These are phyloP conservation scores for Nakazawaea pomicola DNA, from an alignment of 805 yeast species.

Conservation along the genomic window DNA sequence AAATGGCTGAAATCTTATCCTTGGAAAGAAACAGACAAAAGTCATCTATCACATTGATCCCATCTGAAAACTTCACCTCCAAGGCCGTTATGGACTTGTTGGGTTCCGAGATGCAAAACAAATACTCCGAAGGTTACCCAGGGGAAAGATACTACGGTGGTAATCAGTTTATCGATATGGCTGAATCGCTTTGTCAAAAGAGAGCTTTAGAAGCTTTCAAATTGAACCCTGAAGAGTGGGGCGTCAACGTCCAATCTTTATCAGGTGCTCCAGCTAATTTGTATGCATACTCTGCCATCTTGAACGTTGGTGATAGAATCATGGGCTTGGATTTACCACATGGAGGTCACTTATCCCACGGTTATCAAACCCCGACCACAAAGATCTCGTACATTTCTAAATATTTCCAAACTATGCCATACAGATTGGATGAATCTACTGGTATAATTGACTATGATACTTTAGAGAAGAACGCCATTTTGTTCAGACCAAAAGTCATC, in stretches of 20 bases:
- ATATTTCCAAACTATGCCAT: constrained; percentile 97
- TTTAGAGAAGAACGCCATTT: constrained; percentile 72
- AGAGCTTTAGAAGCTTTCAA: constrained; percentile 85
- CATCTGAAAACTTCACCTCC: constrained; percentile 95
- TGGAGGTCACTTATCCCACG: constrained; percentile 97
- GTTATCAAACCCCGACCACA: constrained; percentile 86
- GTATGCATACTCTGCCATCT: constrained; percentile 83
- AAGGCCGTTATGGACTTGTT: constrained; percentile 90
- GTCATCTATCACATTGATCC: constrained; percentile 87
- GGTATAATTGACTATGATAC: constrained; percentile 91
- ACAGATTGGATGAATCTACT: constrained; percentile 78
- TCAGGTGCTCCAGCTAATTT: constrained; percentile 97
- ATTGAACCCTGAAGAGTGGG: constrained; percentile 82
- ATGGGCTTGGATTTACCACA: constrained; percentile 98
- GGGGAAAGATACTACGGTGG: constrained; percentile 99
- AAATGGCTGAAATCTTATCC: constrained; percentile 71
- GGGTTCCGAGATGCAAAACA: constrained; percentile 96
- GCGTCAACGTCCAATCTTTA: constrained; percentile 93
- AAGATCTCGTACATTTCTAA: constrained; percentile 90
- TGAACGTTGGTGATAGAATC: constrained; percentile 86
- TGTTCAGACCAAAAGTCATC: constrained; percentile 90
- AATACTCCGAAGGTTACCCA: constrained; percentile 98
- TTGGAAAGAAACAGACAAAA: constrained; percentile 83
- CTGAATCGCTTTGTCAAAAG: constrained; percentile 84
- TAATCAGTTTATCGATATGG: constrained; percentile 88